Percentiles rank a stretch among this genome's conserved stretches.
phyloP scores from a whole-genome alignment of 495 filamentous ascomycete species.

The Xylaria palmicola region DNA sequence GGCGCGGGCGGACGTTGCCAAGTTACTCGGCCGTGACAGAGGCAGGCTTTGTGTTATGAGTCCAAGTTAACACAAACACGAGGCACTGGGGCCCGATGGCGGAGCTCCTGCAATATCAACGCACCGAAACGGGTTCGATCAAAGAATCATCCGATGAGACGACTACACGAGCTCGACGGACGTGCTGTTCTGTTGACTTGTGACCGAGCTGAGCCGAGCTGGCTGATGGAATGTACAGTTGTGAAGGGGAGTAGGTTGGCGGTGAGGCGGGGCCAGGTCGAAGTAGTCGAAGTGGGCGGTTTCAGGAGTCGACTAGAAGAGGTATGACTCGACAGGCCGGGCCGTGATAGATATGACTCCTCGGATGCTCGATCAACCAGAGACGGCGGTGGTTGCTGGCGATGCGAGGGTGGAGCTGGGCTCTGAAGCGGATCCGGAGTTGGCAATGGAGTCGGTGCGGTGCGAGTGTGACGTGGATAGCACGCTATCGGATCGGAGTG shows the following conservation, averaged over 20 bases:
- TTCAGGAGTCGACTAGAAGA: slow-evolving; percentile 4
- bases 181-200: slow-evolving; percentile 21
- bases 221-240: not conserved
- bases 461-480: slow-evolving; percentile 41
- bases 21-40: slow-evolving; percentile 23
- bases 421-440: slow-evolving; percentile 24
- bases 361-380: slow-evolving; percentile 23
- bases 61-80: slow-evolving; percentile 21
- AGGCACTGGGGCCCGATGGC: slow-evolving; percentile 37
- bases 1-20: slow-evolving; percentile 11
- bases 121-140: slow-evolving; percentile 39
- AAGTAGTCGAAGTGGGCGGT: slow-evolving; percentile 3
- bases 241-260: slow-evolving; percentile 8
- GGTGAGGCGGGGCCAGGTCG: not conserved
- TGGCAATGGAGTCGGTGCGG: slow-evolving; percentile 18
- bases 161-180: not conserved
- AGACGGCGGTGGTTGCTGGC: slow-evolving; percentile 17
- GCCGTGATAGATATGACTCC: slow-evolving; percentile 24
- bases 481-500: slow-evolving; percentile 46
- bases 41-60: slow-evolving; percentile 29
- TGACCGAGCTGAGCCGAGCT: slow-evolving; percentile 22
- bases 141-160: slow-evolving; percentile 15
- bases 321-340: slow-evolving; percentile 22
- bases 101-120: slow-evolving; percentile 37
- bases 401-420: slow-evolving; percentile 25